Evolutionary conservation across 2,329 filamentous ascomycete genomes (phyloP), one percentile per base, ranked within the genome.

Genomic region (Penicillium capsulatum): DNA sequence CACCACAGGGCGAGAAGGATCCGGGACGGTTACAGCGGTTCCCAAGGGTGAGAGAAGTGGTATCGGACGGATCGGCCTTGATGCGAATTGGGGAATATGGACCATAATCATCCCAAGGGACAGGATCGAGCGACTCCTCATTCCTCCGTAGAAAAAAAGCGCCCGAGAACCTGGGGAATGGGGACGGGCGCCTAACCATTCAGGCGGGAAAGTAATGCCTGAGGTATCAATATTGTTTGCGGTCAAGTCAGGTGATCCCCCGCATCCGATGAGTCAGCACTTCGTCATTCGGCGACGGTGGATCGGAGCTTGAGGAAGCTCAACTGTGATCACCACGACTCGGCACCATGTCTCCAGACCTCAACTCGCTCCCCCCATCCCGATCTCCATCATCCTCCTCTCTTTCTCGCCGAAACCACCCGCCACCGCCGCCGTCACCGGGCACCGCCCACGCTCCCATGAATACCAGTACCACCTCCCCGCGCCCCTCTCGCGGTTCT

Each of bases 361-460:
- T 87, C 59, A 85, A 87, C 71, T 82, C 82, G 5, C 73, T 88
- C 42, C 77, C 80, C 29, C 67, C 72, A 26, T 82, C 79, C 19
- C 71, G 71, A 47, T 60, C 63, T 22, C 64, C 65, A 10, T 57
- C 61, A 26, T 67, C 66, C 22, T 63, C 65, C 20, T 58, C 50
- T 17, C 54, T 60, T 27, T 60, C 60, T 36, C 46, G 51, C 32
- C 59, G 65, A 47, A 56, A 55, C 44, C 48, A 51, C 37, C 36
- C 55, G 32, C 47, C 57, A 38, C 36, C 55, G 32, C 47, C 57
- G 45, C 44, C 77, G 33, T 80, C 81, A 31, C 77, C 80, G 26
- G 45, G 38, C n/a, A 51, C 35, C 76, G 82, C 20, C 80, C 84
- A 34, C 77, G 83, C 22, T 80, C 83, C 28, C 85, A 59, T 36